Evolutionary conservation across 768 basidiomycete genomes (phyloP).

Genomic region (Candolleomyces aberdarensis): DNA sequence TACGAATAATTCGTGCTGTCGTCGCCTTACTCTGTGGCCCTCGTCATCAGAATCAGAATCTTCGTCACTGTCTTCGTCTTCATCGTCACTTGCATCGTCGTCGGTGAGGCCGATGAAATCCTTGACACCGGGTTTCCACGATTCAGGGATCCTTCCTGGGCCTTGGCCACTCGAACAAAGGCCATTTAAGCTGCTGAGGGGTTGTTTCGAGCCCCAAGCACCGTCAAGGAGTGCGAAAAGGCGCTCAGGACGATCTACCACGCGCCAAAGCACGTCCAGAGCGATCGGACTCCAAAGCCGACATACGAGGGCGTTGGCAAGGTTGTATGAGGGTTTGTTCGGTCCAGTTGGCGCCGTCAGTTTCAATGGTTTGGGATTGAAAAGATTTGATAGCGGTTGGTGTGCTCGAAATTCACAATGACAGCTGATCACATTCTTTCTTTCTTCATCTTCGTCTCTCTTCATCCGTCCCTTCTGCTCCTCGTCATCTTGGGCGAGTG

Average conservation of each 20-base stretch:
- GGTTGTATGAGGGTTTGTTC: conserved; percentile 1
- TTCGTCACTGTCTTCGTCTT: neutral
- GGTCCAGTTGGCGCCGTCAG: neutral
- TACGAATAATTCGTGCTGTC: neutral
- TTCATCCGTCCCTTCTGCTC: too few relatives aligned
- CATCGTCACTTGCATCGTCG: neutral
- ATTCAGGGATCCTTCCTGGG: neutral
- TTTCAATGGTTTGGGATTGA: too few relatives aligned
- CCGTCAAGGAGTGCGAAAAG: conserved; percentile 16
- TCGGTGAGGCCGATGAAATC: neutral
- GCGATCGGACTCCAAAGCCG: conserved; percentile 17
- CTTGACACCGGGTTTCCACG: conserved; percentile 1
- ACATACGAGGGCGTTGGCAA: conserved; percentile 16
- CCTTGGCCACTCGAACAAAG: conserved; percentile 9
- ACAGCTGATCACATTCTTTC: too few relatives aligned
- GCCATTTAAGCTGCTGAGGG: neutral
- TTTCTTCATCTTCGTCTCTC: too few relatives aligned
- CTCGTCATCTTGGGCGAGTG: too few relatives aligned
- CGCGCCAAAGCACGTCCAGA: conserved; percentile 19
- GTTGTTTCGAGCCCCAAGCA: neutral
- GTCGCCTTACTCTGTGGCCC: neutral
- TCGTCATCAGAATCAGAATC: neutral
- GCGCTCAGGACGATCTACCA: conserved; percentile 15
- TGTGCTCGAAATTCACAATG: too few relatives aligned
- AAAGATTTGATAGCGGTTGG: too few relatives aligned